Evolutionary conservation across 2,329 filamentous ascomycete genomes (phyloP), one percentile per base, ranked within the genome.

Genomic region (Colletotrichum sp.): DNA sequence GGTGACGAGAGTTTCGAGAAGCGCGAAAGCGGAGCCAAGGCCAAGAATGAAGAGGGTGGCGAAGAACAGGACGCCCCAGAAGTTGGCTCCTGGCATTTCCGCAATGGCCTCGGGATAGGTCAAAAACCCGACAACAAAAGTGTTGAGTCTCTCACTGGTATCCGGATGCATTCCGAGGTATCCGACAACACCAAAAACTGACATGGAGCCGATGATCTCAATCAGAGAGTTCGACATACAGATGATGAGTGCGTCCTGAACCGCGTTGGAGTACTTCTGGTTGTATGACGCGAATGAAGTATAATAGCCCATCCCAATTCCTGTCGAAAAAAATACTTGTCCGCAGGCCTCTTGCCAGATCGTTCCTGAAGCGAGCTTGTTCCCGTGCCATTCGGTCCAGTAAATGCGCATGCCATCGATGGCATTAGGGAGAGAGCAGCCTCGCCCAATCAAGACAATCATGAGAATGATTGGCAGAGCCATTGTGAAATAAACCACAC

Each of bases 401-500:
- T 85, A 84, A 0, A 91, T 83, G 21, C 78, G 84, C 26, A 91
- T 84, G 4, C 90, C 90, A 34, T 87, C 86, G 4, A 84, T 79
- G 4, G 90, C 89, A 73, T 91, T 90, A 0, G 87, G 85, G 0
- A 91, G 86, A 1, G 89, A 90, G 1, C 87, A 81, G 0, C 87
- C 84, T 4, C 89, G 87, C 6, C 88, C 88, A 21, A 90, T 85
- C 1, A 91, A 83, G 44, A 91, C 88, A 36, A 88, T 85, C 6
- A 89, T 89, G 16, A 89, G 89, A 69, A 90, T 79, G 16, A 91
- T 87, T 0, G 90, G 90, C 8, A 91, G 78, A 1, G 88, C 90
- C 88, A 91, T 91, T 2, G 89, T 91, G 79, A 90, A 85, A 79
- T 91, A 91, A 1, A 91, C 88, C 8, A 89, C 90, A 6, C 89